These are phyloP conservation scores for Podaxis sp. DNA, from an alignment of 768 basidiomycete genomes.

Conservation along the genomic window DNA sequence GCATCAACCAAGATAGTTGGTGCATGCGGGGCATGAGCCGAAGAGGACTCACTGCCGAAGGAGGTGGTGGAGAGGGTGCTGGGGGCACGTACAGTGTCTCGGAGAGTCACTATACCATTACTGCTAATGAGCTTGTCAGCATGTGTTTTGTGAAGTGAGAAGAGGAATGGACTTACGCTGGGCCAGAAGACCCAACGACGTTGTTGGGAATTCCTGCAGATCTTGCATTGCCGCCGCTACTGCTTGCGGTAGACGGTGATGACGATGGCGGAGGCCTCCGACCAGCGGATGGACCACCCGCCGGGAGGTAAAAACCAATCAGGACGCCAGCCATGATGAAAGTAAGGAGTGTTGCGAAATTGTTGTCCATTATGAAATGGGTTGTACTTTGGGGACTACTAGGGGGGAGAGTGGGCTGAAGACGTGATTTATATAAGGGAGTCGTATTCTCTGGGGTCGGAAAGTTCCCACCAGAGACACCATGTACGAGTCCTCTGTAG, in stretches of 20 bases:
- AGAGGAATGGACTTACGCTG: background rate
- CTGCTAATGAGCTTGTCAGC: background rate
- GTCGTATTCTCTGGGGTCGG: too few relatives aligned
- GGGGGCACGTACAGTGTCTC: background rate
- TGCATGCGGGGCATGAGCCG: background rate
- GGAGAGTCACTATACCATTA: background rate
- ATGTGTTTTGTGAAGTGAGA: background rate
- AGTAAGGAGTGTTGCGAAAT: background rate
- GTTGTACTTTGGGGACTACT: background rate
- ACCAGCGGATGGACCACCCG: background rate
- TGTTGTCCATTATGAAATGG: background rate
- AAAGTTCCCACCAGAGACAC: too few relatives aligned
- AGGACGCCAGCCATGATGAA: background rate
- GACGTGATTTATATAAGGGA: background rate
- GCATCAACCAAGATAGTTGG: background rate
- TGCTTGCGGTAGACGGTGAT: background rate
- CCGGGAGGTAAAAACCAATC: background rate
- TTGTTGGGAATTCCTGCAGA: background rate
- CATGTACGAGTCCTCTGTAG: too few relatives aligned
- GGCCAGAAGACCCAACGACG: background rate
- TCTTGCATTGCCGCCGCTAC: background rate
- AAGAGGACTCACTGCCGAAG: background rate
- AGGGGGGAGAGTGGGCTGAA: background rate
- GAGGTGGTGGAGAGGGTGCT: constrained; percentile 1
- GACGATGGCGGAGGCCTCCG: background rate